Base-by-base conservation (phyloP, 306 rosid genomes). In the Begonia peltatifolia region DNA sequence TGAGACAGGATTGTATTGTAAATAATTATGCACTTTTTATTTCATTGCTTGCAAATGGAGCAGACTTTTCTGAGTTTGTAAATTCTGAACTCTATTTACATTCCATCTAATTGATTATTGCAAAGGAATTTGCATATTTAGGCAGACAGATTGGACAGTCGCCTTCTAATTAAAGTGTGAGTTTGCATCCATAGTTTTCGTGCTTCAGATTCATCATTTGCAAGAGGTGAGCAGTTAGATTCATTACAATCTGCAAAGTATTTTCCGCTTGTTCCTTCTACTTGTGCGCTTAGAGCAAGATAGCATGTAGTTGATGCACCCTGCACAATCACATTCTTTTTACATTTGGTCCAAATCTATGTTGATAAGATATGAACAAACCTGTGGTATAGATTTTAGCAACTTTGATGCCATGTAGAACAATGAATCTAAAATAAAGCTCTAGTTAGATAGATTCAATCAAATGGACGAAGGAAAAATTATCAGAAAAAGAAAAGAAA, bases 301-400 rank as follows among this genome's bases (percentile, higher is more conserved):
- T 78, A 85, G 64, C 97, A 89, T 1, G 95, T 65, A 2, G 95
- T 89, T 12, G 97, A 74, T 54, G 97, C 97, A 56, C 94, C 97
- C 85, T 85, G 72, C 15, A 10, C 48, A 30, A 42, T 41, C 7
- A 11, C 48, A 44, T 44, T 10, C 48, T 44, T 11, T 12, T n/a
- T 10, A 14, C 53, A 50, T 8, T 44, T n/a, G 14, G 14, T 44
- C 14, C 6, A n/a, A 44, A 12, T 10, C 14, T 10, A 50, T 50
- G 17, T 17, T 30, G 47, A 5, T 46, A 46, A 30, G 1, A 30
- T 30, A 30, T 30, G 38, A 30, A 47, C 77, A 41, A 59, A 81
- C 95, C 95, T 89, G 97, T 50, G 95, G 74, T 53, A 59, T 62
- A 0, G 95, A 61, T 62, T 84, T 89, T 12, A 89, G 77, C 15